Evolutionary conservation across 495 filamentous ascomycete species (phyloP).

Genomic region (Stereocaulon alpinum): DNA sequence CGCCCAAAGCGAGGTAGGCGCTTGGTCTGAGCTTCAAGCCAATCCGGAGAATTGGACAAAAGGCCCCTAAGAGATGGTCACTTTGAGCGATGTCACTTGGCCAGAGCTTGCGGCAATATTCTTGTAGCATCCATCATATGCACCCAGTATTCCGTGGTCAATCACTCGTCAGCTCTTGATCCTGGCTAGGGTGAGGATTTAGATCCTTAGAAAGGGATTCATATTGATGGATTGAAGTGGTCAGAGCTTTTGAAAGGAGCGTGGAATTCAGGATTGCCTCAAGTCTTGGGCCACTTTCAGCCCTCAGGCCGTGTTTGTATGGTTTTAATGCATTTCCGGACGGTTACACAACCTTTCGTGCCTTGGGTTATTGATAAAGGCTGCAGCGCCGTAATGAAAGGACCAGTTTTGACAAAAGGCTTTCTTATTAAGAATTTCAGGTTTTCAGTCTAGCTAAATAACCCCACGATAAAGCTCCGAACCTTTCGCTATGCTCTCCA

Average conservation of each 20-base stretch:
- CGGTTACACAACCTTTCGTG: too few relatives aligned
- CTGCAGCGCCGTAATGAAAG: background rate
- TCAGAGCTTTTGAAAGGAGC: too few relatives aligned
- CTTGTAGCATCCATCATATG: too few relatives aligned
- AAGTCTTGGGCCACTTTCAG: too few relatives aligned
- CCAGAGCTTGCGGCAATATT: constrained; percentile 2
- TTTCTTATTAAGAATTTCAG: background rate
- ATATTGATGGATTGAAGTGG: too few relatives aligned
- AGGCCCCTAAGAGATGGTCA: background rate
- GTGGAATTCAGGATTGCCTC: too few relatives aligned
- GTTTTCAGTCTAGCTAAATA: too few relatives aligned
- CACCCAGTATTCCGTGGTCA: background rate
- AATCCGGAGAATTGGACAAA: background rate
- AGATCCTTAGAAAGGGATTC: too few relatives aligned
- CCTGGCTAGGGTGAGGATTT: background rate
- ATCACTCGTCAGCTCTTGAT: background rate
- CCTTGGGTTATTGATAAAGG: too few relatives aligned
- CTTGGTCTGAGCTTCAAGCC: background rate
- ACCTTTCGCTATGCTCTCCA: constrained; percentile 1
- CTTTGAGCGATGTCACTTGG: constrained; percentile 3
- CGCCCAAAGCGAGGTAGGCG: background rate
- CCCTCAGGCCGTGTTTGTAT: too few relatives aligned
- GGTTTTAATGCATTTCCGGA: too few relatives aligned
- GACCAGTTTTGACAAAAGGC: background rate
- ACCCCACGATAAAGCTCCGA: background rate